Base-by-base conservation (phyloP, 768 basidiomycete genomes). In the Suillus subluteus region DNA sequence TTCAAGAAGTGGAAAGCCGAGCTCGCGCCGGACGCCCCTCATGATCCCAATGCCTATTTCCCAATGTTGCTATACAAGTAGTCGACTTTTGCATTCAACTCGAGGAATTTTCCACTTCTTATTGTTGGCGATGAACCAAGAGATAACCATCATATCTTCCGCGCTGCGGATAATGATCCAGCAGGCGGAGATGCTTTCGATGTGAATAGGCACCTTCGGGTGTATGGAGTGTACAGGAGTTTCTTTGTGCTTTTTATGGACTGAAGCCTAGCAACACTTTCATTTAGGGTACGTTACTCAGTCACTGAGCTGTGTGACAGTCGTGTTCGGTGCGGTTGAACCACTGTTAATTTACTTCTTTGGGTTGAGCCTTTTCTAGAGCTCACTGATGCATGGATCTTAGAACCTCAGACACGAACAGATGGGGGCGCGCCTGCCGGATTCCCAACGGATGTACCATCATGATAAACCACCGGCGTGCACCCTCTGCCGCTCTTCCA, bases 11-110 rank as follows among this genome's bases (percentile, higher is more conserved):
- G 96, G 96, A 79, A 81, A 44, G 91, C 95, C 6, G 79, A 88
- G 74, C 79, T 83, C 52, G 87, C 91, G 2, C 87, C 87, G 3
- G 87, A 91, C 72, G 88, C 93, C n/a, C 95, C 95, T 23, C 94
- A 96, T 73, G 89, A 89, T 66, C 88, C 90, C 54, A 77, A 90
- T 73, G 82, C 90, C 3, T 96, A 96, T 79, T 97, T 94, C 80
- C 92, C 93, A 13, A 93, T 95, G 92, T 73, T 81, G 54, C 74
- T 94, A 66, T 89, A 88, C 82, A 84, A 81, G 74, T 86, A 68
- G 67, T 66, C 52, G n/a, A 21, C 40, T 40, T 66, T 38, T 41
- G 21, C 2, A n/a, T 41, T 23, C 26, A 55, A 46, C 23, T 52
- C 59, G 35, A 62, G 63, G 63, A 61, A 21, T 48, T 65, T 38